These are phyloP conservation scores for Rhododendron ferrugineum DNA, from an alignment of 148 eudicot genomes.

Conservation along the genomic window DNA sequence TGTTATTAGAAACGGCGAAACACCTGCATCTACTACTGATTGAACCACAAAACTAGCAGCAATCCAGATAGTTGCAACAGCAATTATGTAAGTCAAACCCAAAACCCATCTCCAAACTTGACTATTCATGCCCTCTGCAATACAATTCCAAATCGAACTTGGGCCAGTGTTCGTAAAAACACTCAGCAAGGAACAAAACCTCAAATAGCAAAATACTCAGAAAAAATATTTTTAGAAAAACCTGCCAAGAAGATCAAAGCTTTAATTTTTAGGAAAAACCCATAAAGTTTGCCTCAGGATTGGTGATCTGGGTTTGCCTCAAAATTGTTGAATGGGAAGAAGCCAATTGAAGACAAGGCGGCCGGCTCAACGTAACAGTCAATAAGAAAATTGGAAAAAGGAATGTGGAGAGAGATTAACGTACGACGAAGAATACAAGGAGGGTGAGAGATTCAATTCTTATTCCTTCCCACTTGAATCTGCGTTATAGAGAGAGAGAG, in stretches of 20 bases:
- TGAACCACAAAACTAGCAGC: conserved; percentile 98
- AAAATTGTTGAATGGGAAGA: not conserved
- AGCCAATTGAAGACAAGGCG: not conserved
- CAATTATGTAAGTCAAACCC: conserved; percentile 74
- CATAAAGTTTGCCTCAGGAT: not conserved
- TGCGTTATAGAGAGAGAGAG: not conserved
- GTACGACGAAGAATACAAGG: not conserved
- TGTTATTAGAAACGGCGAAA: conserved; percentile 87
- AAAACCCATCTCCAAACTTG: conserved; percentile 73
- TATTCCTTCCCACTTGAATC: not conserved
- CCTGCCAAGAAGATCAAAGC: not conserved
- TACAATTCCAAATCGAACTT: conserved; percentile 8
- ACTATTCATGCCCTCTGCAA: conserved; percentile 45
- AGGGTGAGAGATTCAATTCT: conserved; percentile 2
- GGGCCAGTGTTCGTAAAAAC: not conserved
- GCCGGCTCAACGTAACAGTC: not conserved
- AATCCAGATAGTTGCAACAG: conserved; percentile 95
- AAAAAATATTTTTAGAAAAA: not conserved
- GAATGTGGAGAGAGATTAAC: not conserved
- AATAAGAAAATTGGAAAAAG: not conserved
- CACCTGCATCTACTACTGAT: conserved; percentile 86
- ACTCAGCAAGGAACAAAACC: not conserved
- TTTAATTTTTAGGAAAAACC: too few relatives aligned
- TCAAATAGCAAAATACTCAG: not conserved
- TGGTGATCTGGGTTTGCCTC: not conserved